Percentiles rank a stretch among this genome's conserved stretches.
Conservation (phyloP, 139 green algal genomes). For the Raphidocelis subcapitata region DNA sequence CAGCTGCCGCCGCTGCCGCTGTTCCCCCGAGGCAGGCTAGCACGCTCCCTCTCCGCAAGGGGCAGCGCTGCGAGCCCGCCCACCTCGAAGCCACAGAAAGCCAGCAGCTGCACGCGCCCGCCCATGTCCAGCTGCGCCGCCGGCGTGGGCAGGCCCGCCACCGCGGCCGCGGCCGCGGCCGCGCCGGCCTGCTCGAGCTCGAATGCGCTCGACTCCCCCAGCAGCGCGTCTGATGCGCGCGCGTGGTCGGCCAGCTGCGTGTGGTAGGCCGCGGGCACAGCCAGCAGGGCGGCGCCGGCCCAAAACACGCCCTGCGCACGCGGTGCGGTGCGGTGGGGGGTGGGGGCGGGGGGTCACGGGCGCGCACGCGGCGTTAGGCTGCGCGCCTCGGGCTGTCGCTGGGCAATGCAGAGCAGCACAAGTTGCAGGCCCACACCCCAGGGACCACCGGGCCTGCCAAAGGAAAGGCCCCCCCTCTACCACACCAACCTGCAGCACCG, state of each 20-base stretch:
- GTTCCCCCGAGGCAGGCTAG: too few species aligned
- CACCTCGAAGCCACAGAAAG: slow-evolving; percentile 94
- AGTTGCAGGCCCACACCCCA: too few species aligned
- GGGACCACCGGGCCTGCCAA: neutral
- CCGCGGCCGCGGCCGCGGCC: neutral
- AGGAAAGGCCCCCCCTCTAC: neutral
- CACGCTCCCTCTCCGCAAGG: neutral
- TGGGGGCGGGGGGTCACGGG: too few species aligned
- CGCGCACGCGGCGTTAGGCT: too few species aligned
- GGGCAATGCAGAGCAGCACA: too few species aligned
- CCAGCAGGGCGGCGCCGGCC: neutral
- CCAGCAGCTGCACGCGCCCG: slow-evolving; percentile 81
- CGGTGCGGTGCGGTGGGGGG: too few species aligned
- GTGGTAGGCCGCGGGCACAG: neutral
- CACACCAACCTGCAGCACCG: slow-evolving; percentile 12
- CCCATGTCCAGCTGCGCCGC: slow-evolving; percentile 52
- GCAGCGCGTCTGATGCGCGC: too few species aligned
- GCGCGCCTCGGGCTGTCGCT: too few species aligned
- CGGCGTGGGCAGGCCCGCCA: neutral
- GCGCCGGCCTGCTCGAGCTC: neutral
- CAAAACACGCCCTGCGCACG: neutral
- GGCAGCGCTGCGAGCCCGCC: neutral
- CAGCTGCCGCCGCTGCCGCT: too few species aligned
- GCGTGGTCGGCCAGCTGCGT: too few species aligned
- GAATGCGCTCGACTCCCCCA: too few species aligned